Evolutionary conservation across 192 early-diverging fungal genomes (phyloP).

Genomic region (Podila epicladia): DNA sequence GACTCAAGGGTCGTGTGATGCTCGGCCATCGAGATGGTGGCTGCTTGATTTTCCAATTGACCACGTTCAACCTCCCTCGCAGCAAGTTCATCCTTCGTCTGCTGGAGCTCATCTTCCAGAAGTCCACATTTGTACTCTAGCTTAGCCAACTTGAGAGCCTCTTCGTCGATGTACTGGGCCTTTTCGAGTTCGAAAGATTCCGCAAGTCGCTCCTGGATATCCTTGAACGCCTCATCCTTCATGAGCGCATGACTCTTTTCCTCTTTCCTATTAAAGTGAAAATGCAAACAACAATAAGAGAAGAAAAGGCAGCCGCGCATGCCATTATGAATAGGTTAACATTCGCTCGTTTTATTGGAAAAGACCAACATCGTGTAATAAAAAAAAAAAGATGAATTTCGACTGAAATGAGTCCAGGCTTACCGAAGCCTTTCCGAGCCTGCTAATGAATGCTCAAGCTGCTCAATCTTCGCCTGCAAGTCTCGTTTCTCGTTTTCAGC

Average conservation of each 20-base stretch:
- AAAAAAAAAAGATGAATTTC: not conserved
- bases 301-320: not conserved
- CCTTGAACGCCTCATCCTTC: constrained; percentile 44
- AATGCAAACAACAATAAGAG: not conserved
- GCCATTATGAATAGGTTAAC: not conserved
- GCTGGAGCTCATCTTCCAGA: constrained; percentile 12
- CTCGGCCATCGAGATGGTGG: not conserved
- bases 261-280: constrained; percentile 21
- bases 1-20: not conserved
- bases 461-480: constrained; percentile 9
- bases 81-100: not conserved
- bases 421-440: constrained; percentile 44
- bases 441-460: constrained; percentile 24
- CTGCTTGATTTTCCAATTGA: not conserved
- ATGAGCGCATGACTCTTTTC: constrained; percentile 35
- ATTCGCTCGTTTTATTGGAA: not conserved
- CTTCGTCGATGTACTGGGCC: constrained; percentile 34
- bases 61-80: not conserved
- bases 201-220: constrained; percentile 30
- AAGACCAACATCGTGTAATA: not conserved
- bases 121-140: constrained; percentile 23
- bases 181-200: constrained; percentile 36
- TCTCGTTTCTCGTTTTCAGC: constrained; percentile 32
- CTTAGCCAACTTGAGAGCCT: constrained; percentile 27
- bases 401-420: not conserved